Evolutionary conservation across 257 asterid genomes (phyloP).

Genomic region (Phtheirospermum japonicum): DNA sequence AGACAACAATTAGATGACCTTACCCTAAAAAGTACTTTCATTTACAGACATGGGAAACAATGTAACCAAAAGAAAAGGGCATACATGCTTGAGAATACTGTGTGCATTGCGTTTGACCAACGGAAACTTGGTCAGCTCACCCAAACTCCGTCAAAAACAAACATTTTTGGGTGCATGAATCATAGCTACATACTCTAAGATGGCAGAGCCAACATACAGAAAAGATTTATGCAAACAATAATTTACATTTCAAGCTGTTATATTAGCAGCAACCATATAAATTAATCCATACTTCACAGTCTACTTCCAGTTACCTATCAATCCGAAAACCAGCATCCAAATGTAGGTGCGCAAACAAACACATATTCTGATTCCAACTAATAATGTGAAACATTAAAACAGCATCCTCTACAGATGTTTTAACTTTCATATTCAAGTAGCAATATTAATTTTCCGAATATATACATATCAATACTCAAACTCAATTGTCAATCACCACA

Average conservation of each 20-base stretch:
- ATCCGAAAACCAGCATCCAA: neutral
- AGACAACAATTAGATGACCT: too few species aligned
- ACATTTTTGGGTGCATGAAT: too few species aligned
- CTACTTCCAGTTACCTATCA: neutral
- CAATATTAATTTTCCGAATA: too few species aligned
- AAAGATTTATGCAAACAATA: neutral
- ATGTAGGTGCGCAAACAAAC: neutral
- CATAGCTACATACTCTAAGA: too few species aligned
- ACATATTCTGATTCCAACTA: neutral
- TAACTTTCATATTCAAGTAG: conserved; percentile 10
- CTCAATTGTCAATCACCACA: neutral
- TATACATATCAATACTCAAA: conserved; percentile 18
- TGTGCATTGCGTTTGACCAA: too few species aligned
- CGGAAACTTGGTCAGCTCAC: too few species aligned
- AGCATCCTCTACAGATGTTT: neutral
- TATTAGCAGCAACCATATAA: neutral
- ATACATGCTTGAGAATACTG: too few species aligned
- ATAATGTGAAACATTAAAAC: conserved; percentile 16
- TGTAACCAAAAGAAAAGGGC: too few species aligned
- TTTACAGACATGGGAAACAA: too few species aligned
- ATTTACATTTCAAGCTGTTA: neutral
- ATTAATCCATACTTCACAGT: neutral
- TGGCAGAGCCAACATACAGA: too few species aligned
- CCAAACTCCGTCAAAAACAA: too few species aligned
- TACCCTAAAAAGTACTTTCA: too few species aligned